phyloP scores from a whole-genome alignment of 225 moss, liverwort and hornwort genomes.

The Asterella californica region DNA sequence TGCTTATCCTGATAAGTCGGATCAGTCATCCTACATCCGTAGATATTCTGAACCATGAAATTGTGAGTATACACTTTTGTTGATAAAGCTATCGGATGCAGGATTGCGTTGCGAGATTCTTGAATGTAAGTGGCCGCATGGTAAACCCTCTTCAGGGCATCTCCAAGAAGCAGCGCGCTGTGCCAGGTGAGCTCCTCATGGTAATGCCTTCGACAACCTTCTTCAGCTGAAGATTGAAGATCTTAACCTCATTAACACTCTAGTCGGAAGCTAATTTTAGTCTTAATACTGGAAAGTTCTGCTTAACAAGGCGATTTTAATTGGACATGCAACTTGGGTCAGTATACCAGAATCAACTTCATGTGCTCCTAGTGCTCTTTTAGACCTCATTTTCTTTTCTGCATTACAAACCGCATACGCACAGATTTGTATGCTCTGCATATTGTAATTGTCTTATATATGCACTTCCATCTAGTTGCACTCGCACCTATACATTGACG shows the following conservation, averaged over 20 bases:
- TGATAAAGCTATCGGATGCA: conserved; percentile 27
- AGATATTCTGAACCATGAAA: not conserved
- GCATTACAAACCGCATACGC: too few relatives aligned
- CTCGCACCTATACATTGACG: too few relatives aligned
- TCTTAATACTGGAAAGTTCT: not conserved
- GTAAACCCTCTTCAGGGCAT: conserved; percentile 63
- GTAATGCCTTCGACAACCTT: too few relatives aligned
- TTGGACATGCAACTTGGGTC: not conserved
- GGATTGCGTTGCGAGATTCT: conserved; percentile 69
- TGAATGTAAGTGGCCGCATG: conserved; percentile 69
- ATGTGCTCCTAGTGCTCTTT: too few relatives aligned
- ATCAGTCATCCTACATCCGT: not conserved
- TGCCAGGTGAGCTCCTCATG: conserved; percentile 59
- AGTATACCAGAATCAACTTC: not conserved
- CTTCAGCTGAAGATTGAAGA: not conserved
- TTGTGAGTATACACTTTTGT: not conserved
- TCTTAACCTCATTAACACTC: not conserved
- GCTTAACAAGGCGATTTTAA: not conserved
- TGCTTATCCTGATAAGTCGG: not conserved
- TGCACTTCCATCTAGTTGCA: too few relatives aligned
- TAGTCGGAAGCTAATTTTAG: too few relatives aligned
- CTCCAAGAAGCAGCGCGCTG: conserved; percentile 95
- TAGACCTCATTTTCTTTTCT: too few relatives aligned
- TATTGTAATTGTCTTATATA: too few relatives aligned
- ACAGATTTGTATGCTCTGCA: too few relatives aligned